Evolutionary conservation across 1,139 yeast genomes (phyloP), one percentile per base, ranked within the genome.

Genomic region (Pneumocystis sp.): DNA sequence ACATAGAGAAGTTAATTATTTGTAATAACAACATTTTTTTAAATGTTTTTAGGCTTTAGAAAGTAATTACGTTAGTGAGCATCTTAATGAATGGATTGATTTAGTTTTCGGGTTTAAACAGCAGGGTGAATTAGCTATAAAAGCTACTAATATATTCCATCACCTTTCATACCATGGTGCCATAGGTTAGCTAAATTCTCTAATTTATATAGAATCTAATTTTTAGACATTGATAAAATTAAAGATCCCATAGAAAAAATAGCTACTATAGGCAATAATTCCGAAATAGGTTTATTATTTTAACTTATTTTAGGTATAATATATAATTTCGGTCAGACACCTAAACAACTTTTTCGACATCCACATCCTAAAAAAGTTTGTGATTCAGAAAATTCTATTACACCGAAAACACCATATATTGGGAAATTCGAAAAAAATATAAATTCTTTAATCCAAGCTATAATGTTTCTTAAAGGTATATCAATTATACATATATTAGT

Each of bases 261-360:
- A 56, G 93, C 95, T 0, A 81, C 85, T 1, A 86, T 89, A 40
- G 91, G 57, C 21, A 50, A 25, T 12, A 25, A 50, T 50, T 25
- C 12, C 12, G 12, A 25, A 25, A 45, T 45, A 3, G 3, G 10
- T 25, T 21, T 50, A 8, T 25, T 50, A 25, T 50, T 50, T n/a
- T 50, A 25, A 50, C 25, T 4, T 12, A 25, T 12, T 50, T 29
- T 21, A 50, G 57, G 95, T 1, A 86, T 87, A 72, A 89, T 89
- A 62, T 91, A 89, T 72, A 89, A 89, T 73, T 89, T 89, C 78
- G 96, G 96, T 0, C 96, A 89, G 73, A 89, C 96, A 0, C 96
- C 96, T 0, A 73, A 81, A 62, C 87, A 86, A 70, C 76, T 89
- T 15, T 88, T 89, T 70, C 76, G 75, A 10, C 80, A 79, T 66